Base-by-base conservation (phyloP, 1,139 yeast species). In the Sugiyamaella paludigena region DNA sequence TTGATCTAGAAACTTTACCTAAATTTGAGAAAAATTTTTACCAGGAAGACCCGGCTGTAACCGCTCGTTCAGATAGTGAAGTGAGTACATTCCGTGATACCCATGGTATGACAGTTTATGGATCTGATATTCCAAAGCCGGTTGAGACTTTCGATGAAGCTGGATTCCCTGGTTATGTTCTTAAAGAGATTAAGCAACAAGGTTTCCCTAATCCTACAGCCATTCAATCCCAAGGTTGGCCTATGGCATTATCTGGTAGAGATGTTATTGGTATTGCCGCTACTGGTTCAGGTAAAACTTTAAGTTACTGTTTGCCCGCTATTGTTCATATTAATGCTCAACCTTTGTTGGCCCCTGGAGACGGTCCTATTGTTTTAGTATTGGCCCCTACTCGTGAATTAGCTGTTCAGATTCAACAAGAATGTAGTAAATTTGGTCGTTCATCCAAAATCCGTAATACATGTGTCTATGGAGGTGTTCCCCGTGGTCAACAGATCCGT, bases 181-280 rank as follows among this genome's bases (percentile, higher is more conserved):
- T 92, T 67, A 77, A 74, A 58, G 97, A 92, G 75, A 89, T 92
- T 62, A 81, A 86, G 74, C 83, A 84, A 54, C 92, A 87, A 73
- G 98, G 98, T 53, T 92, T 92, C 76, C 94, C 85, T 52, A 81
- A 77, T 58, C 98, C 98, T 62, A 92, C 98, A 51, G 88, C 88
- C 58, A 92, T 92, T 68, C 98, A 92, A 76, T 87, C 96, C 71
- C 98, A 94, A 76, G 98, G 98, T 75, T 92, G 98, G 98, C 98
- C 98, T 56, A 92, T 92, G 98, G 98, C 98, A 67, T 78, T 91
- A 56, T 83, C 92, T 64, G 98, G 98, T 76, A 86, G 98, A 75
- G 98, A 92, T 71, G 87, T 92, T 91, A 85, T 92, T 72, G 98
- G 98, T 78, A 86, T 92, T 70, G 98, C 98, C 52, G 85, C 96